Percentiles rank a stretch among this genome's conserved stretches.
phyloP scores from a whole-genome alignment of 768 basidiomycete species.

The Boletus sp. region DNA sequence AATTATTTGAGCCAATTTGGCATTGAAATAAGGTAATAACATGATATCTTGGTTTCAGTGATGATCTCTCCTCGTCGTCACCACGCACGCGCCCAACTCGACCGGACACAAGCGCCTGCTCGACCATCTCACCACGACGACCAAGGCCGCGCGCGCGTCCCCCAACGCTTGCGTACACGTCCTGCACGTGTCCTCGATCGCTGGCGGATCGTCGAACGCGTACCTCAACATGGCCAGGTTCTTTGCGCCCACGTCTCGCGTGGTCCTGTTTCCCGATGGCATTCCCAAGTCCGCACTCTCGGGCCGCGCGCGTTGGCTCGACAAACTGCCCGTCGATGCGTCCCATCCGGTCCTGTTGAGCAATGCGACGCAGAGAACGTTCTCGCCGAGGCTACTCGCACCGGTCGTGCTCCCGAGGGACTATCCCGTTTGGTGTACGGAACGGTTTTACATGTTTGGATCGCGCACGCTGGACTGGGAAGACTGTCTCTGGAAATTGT shows the following conservation, averaged over 20 bases:
- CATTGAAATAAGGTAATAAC: too few relatives aligned
- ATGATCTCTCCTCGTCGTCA: constrained; percentile 49
- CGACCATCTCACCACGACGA: constrained; percentile 9
- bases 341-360: constrained; percentile 31
- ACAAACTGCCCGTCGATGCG: constrained; percentile 9
- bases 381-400: constrained; percentile 41
- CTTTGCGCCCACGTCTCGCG: constrained; percentile 46
- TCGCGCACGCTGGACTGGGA: constrained; percentile 56
- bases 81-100: constrained; percentile 31
- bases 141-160: not conserved
- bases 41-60: too few relatives aligned
- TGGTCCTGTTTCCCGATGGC: constrained; percentile 53
- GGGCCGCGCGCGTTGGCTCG: constrained; percentile 21
- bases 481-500: constrained; percentile 66
- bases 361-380: constrained; percentile 30
- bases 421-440: constrained; percentile 60
- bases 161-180: constrained; percentile 45
- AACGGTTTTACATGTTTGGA: constrained; percentile 46
- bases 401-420: constrained; percentile 45
- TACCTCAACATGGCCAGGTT: constrained; percentile 66
- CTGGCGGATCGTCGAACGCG: constrained; percentile 44
- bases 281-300: constrained; percentile 24
- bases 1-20: too few relatives aligned
- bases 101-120: constrained; percentile 21
- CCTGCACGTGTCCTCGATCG: constrained; percentile 39